Evolutionary conservation across 148 eudicot genomes (phyloP).

Genomic region (Rhododendron williamsianum): DNA sequence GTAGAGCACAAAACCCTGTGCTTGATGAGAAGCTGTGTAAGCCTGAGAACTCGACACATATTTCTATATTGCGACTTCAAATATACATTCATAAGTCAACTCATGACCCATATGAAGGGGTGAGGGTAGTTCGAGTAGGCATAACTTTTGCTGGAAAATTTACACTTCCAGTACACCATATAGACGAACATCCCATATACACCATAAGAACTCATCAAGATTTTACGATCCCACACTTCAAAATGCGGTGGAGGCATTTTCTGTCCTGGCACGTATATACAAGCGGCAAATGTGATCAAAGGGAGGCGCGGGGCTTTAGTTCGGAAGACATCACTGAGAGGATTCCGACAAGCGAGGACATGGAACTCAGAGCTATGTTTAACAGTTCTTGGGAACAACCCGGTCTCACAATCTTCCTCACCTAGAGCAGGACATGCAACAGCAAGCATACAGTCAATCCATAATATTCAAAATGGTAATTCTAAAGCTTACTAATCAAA

Average conservation of each 20-base stretch:
- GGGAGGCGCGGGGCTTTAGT: constrained; percentile 16
- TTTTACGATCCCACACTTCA: not conserved
- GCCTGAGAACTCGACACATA: not conserved
- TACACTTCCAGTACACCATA: not conserved
- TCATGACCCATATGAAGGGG: not conserved
- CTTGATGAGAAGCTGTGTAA: not conserved
- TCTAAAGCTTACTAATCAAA: not conserved
- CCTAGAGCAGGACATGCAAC: constrained; percentile 12
- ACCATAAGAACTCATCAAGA: not conserved
- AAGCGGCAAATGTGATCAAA: constrained; percentile 10
- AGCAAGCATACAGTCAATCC: constrained; percentile 2
- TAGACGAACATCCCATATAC: not conserved
- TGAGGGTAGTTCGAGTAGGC: not conserved
- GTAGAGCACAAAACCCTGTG: not conserved
- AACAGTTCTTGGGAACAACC: constrained; percentile 38
- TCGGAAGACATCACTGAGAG: constrained; percentile 21
- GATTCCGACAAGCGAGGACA: constrained; percentile 21
- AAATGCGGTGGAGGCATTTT: not conserved
- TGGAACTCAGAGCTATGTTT: constrained; percentile 26
- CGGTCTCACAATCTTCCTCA: constrained; percentile 23
- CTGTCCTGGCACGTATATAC: not conserved
- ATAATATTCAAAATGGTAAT: not conserved
- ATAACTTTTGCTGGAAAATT: not conserved
- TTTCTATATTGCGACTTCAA: not conserved
- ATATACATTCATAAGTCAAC: not conserved